Base-by-base conservation (phyloP, 176 grass and related monocot genomes). In the Raddia distichophylla region DNA sequence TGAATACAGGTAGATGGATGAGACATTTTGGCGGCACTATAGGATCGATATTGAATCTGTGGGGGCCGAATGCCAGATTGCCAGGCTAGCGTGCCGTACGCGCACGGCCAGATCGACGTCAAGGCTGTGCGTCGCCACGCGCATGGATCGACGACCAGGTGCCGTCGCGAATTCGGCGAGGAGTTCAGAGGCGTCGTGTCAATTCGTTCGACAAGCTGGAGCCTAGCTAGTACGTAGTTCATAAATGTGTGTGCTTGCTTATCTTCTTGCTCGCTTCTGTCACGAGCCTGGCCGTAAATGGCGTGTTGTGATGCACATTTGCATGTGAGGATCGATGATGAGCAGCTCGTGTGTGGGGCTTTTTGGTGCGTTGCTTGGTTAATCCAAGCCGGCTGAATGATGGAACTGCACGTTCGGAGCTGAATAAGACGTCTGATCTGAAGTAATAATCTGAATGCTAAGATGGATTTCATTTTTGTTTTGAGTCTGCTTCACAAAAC, bases 11-110 rank as follows among this genome's bases (percentile, higher is more conserved):
- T 12, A 34, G 22, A 72, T 72, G 35, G 19, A 50, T 10, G 2
- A 53, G 51, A 53, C 51, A 13, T 14, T 13, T 53, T 13, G 51
- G 11, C 10, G 12, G 51, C 15, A 55, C 16, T 16, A 55, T 4
- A 55, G 27, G 27, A 27, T 27, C 27, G 27, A 27, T 27, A 27
- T 2, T 13, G 3, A 55, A 2, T 6, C 5, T 15, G 14, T 13
- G 49, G 3, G 20, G 45, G 44, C 75, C 45, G 75, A 64, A 64
- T 64, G 75, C 8, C 59, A 77, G 75, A 64, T 50, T 64, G 75
- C 8, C 59, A 77, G 46, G 59, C 55, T 76, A 16, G n/a, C 19
- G 13, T 1, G 27, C 27, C 27, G 27, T 27, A 27, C 27, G 27
- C 27, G 27, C 27, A 27, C 27, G 27, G 27, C 27, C 27, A 27